Evolutionary conservation across 257 asterid genomes (phyloP).

Genomic region (Parsonsia alboflavescens): DNA sequence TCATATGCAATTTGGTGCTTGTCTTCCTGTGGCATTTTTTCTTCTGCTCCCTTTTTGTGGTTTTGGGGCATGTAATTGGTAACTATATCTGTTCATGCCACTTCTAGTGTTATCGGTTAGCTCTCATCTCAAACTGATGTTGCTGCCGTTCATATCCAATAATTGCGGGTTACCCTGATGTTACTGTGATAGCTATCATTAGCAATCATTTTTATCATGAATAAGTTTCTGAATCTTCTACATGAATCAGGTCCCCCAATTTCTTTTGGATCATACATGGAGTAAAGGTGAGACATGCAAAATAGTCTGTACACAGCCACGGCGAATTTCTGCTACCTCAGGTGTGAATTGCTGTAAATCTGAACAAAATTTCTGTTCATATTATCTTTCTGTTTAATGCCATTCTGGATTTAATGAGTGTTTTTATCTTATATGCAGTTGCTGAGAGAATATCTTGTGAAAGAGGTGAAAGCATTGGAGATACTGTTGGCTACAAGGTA

Average conservation of each 20-base stretch:
- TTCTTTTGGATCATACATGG: constrained; percentile 85
- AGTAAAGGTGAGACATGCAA: constrained; percentile 75
- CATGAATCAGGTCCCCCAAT: constrained; percentile 77
- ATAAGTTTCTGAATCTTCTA: not conserved
- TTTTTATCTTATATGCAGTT: constrained; percentile 51
- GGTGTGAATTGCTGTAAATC: constrained; percentile 34
- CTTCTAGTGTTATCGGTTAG: not conserved
- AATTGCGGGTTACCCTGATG: not conserved
- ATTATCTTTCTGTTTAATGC: not conserved
- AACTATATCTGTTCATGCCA: not conserved
- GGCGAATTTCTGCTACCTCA: constrained; percentile 92
- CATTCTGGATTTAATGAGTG: constrained; percentile 5
- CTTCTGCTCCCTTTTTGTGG: not conserved
- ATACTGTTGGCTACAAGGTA: constrained; percentile 95
- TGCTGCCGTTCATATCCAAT: not conserved
- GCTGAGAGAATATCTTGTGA: constrained; percentile 94
- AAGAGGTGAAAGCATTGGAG: constrained; percentile 87
- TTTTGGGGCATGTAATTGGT: not conserved
- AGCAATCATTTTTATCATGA: not conserved
- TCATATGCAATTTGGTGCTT: not conserved
- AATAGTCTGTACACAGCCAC: constrained; percentile 89
- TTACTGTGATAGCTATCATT: not conserved
- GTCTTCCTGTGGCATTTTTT: not conserved
- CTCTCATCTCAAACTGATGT: not conserved
- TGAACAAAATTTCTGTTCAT: not conserved